Base-by-base conservation (phyloP, 2,329 filamentous ascomycete species). In the Apiospora malaysiana region DNA sequence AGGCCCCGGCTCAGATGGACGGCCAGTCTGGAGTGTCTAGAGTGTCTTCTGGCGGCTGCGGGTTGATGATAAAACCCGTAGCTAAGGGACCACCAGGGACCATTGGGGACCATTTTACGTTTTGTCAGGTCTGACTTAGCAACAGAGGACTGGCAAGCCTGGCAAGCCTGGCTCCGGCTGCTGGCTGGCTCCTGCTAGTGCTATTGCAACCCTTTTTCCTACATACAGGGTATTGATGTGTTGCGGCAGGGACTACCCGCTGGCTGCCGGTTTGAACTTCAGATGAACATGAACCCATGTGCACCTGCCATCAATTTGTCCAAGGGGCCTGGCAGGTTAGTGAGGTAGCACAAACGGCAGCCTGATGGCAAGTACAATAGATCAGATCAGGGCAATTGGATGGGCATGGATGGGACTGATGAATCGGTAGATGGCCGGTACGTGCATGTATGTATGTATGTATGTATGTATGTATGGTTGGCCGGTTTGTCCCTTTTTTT, bases 251-350 rank as follows among this genome's bases (percentile, higher is more conserved):
- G 56, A 63, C 32, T 63, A 40, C 56, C 32, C 56, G 56, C 37
- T 63, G 56, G 56, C 37, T 63, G 56, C 56, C 56, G 56, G 56
- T 63, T 32, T 21, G 37, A 18, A 63, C 56, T 63, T 63, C 56
- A 63, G 56, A 63, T 32, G 56, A 63, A 63, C 56, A 32, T 32
- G 32, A 32, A 6, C 56, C 56, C 56, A 63, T 63, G 32, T 40
- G 51, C 27, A 63, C 45, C 32, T 40, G 40, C 40, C 40, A 42
- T 42, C 40, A 42, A 42, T 10, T 42, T 42, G 40, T 42, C 5
- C 40, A 42, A 32, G 32, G n/a, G n/a, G n/a, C n/a, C n/a, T n/a
- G n/a, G n/a, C n/a, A 32, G 32, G 32, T 32, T 32, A 32, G 32
- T 32, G 3, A 32, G 32, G 32, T 32, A 32, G 14, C 12, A 23